Evolutionary conservation across 129 eudicot species (phyloP), one percentile per base, ranked within the genome.

Genomic region (Pulicaria dysenterica): DNA sequence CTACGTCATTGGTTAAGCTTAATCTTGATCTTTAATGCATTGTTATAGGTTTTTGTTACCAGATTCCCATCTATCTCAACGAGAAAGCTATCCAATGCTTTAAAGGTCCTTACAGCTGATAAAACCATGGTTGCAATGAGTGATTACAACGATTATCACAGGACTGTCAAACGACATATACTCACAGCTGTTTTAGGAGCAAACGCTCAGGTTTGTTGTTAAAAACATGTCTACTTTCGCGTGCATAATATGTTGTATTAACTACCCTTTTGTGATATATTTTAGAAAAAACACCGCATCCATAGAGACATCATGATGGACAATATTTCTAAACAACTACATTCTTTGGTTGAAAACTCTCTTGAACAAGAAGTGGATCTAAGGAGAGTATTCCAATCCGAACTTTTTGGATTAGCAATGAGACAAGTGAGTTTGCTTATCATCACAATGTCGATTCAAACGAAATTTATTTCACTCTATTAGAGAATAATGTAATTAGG

Each of bases 41-140:
- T 73, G 55, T 77, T 53, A 10, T 79, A 95, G 99, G 99, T 94
- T 58, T 63, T 85, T 83, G 95, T 95, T 48, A 85, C 97, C 39
- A 83, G 87, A 79, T 95, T 73, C 76, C 64, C 89, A 13, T 88
- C 97, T 58, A 95, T 95, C 72, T 88, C 97, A 59, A 90, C 97
- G 0, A 77, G 97, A 80, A 91, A 85, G 58, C 77, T 95, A 14
- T 80, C 97, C 19, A 79, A 81, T 10, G 96, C 97, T 6, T 67
- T 95, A 58, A 78, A 40, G 64, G 85, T 88, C 65, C 99, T 95
- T 67, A 90, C 94, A 19, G 19, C 69, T 67, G 94, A 95, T 70
- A 95, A 95, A 77, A 79, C 88, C 64, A 91, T 95, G 79, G 95
- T 95, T 15, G 99, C 97, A 19, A 86, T 80, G 85, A 88, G 96